Conservation (phyloP, 2,329 filamentous ascomycete species). For the Cladosporium halotolerans region DNA sequence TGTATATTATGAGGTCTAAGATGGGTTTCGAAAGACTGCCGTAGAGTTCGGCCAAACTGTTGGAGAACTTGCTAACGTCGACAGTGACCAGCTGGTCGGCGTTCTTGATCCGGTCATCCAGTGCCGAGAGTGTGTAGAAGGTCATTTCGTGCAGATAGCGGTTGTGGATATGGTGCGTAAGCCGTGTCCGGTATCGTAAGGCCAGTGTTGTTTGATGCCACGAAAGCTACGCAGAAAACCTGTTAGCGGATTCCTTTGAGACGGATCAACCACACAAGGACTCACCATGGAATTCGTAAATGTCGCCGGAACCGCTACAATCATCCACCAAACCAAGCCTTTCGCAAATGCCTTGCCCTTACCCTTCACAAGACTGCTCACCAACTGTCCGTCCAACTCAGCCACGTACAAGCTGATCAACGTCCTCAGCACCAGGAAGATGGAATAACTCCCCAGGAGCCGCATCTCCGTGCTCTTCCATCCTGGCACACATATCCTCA, state of each 20-base stretch:
- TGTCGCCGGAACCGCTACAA: conserved; percentile 89
- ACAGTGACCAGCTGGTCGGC: conserved; percentile 96
- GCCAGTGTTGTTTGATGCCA: conserved; percentile 96
- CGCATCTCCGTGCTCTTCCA: conserved; percentile 84
- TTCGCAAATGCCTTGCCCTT: conserved; percentile 84
- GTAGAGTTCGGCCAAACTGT: conserved; percentile 89
- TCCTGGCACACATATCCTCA: conserved; percentile 84
- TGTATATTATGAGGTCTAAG: conserved; percentile 95
- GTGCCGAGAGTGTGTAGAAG: conserved; percentile 89
- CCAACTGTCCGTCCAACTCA: conserved; percentile 87
- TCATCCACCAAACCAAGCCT: conserved; percentile 95
- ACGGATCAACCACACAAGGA: conserved; percentile 11
- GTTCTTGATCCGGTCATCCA: conserved; percentile 98
- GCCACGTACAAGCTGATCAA: conserved; percentile 93
- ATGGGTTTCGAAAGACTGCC: conserved; percentile 93
- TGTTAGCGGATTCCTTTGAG: neutral
- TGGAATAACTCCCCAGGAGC: conserved; percentile 80
- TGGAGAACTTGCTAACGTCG: conserved; percentile 93
- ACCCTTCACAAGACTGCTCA: conserved; percentile 86
- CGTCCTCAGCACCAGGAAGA: conserved; percentile 85
- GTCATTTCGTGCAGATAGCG: conserved; percentile 96
- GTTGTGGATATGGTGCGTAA: conserved; percentile 93
- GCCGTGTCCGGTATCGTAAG: conserved; percentile 81
- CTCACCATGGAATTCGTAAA: conserved; percentile 98
- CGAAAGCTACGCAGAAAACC: conserved; percentile 58